Conservation (phyloP, 441 rosid genomes). For the Pelargonium fulgidum region DNA sequence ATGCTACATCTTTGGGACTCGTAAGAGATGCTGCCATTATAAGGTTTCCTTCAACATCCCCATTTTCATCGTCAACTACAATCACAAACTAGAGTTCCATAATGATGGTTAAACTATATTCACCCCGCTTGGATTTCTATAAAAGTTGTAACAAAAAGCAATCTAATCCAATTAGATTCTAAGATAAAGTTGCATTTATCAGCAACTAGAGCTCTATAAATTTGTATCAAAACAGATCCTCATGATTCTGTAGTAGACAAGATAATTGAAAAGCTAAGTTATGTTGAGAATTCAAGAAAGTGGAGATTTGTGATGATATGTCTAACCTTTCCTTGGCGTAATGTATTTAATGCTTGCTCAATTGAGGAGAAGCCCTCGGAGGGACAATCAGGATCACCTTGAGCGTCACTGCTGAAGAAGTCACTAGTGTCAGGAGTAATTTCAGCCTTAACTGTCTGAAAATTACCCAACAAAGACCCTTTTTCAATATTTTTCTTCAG, state of each 20-base stretch:
- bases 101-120: conserved; percentile 14
- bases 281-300: no score
- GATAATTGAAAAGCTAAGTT: not conserved
- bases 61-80: conserved; percentile 78
- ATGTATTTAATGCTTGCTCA: conserved; percentile 46
- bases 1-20: conserved; percentile 48
- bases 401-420: conserved; percentile 84
- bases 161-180: not conserved
- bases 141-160: not conserved
- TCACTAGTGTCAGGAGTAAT: conserved; percentile 56
- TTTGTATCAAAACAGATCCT: not conserved
- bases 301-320: not conserved
- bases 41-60: conserved; percentile 66
- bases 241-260: not conserved
- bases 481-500: conserved; percentile 29
- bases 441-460: conserved; percentile 45
- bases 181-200: not conserved
- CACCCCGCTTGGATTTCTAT: conserved; percentile 2
- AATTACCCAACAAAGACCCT: conserved; percentile 38
- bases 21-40: conserved; percentile 60
- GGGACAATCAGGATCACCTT: conserved; percentile 94
- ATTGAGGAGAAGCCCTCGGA: conserved; percentile 62
- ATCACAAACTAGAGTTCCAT: conserved; percentile 58
- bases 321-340: conserved; percentile 66
- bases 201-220: not conserved